Evolutionary conservation across 1,284 basidiomycete species (phyloP), one percentile per base, ranked within the genome.

Genomic region (Boletus smithii): DNA sequence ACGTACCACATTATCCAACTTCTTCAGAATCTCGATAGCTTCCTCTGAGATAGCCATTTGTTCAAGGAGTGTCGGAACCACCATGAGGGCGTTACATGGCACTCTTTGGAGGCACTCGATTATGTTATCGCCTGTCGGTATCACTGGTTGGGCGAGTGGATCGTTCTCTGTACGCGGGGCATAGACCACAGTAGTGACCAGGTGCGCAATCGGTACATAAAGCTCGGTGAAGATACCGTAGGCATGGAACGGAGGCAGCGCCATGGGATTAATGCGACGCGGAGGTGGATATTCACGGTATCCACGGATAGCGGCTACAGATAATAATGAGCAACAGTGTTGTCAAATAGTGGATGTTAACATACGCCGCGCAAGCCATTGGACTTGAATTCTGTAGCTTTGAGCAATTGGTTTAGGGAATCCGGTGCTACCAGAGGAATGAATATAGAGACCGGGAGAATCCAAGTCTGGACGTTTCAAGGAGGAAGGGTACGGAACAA

Each of bases 391-490:
- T 9, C 49, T 53, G 46, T 69, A 42, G 0, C 46, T 60, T 29
- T 59, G 57, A 8, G 59, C 22, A 26, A 70, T 69, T 0, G 61
- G 44, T 44, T 69, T 70, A 0, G 70, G 70, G 37, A 65, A 64
- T 17, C 70, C 69, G 0, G 67, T 72, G 30, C 68, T 71, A 3
- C 70, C 69, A 1, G 68, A 69, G 3, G 70, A 71, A 42, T 70
- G 70, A 8, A 70, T 33, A 17, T 69, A 70, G 11, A 66, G 34
- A 0, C 52, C 53, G 1, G 57, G 49, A 11, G 63, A 60, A 20
- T 59, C 49, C 34, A 54, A 11, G 5, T 53, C 44, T 3, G 66
- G 59, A 11, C 50, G 54, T 10, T 22, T 29, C 13, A 34, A 5
- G 3, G 49, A 11, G 5, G 39, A 24, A 5, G 62, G 65, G 46